Evolutionary conservation across 805 yeast genomes (phyloP), one percentile per base, ranked within the genome.

Genomic region (Clavispora asparagi): DNA sequence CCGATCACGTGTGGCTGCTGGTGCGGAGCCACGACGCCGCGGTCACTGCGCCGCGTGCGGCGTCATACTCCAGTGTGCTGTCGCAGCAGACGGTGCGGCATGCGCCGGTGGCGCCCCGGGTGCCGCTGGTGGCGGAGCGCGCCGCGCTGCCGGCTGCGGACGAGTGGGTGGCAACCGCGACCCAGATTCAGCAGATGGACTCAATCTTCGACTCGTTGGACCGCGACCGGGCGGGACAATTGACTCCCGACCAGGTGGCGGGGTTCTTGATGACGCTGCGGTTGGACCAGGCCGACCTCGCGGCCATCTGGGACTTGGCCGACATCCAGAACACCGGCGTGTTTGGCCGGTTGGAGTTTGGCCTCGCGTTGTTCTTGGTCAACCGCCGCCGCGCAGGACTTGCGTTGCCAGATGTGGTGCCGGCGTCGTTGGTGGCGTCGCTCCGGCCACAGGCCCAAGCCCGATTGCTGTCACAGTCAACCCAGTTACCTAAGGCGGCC

Each of bases 281-380:
- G 51, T 77, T 94, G 49, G 77, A 83, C 43, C 96, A 91, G 58
- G 91, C 87, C 43, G 82, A 81, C 17, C 76, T 94, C 51, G 99
- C 98, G 1, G 70, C 81, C 23, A 82, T 92, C 38, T 94, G 99
- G 99, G 99, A 94, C 66, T 74, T 94, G 55, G 81, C 98, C 9
- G 97, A 94, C 63, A 77, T 89, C 51, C 85, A 87, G 54, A 89
- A 89, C 64, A 81, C 87, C 39, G 97, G 97, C 25, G 77, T 77
- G 37, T 89, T 94, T 60, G 76, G 87, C 41, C 81, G 78, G 57
- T 74, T 80, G 53, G 99, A 94, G 63, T 94, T 94, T 64, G 83
- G 95, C 3, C 84, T 94, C 60, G 97, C 98, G 14, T 85, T 94
- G 88, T 92, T 84, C 61, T 77, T 94, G 54, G 94, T 94, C 8